Evolutionary conservation across 1,284 basidiomycete genomes (phyloP).

Genomic region (Apiotrichum sp.): DNA sequence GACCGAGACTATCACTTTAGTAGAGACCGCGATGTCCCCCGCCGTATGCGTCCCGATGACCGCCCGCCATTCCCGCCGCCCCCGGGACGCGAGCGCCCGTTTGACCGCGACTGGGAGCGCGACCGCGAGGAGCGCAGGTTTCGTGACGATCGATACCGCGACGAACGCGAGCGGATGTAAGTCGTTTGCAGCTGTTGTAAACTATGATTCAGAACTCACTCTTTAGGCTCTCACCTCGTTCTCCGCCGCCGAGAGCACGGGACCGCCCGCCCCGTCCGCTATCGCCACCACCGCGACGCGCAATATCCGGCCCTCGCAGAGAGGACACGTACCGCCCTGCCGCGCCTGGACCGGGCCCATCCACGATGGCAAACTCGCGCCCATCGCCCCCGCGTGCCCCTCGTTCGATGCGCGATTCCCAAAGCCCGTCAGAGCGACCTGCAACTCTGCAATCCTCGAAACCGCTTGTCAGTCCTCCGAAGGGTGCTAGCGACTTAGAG

Average conservation of each 20-base stretch:
- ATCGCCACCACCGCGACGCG: constrained; percentile 5
- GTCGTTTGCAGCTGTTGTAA: neutral
- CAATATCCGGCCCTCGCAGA: neutral
- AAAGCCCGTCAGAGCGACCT: constrained; percentile 21
- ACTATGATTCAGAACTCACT: neutral
- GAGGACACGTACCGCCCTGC: constrained; percentile 4
- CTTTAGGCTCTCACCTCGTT: constrained; percentile 3
- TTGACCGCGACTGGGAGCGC: constrained; percentile 13
- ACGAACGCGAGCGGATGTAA: constrained; percentile 2
- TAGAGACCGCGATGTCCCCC: neutral
- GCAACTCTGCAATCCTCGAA: neutral
- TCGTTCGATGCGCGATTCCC: constrained; percentile 25
- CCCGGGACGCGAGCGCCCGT: neutral
- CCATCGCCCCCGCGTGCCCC: constrained; percentile 21
- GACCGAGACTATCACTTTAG: constrained; percentile 3
- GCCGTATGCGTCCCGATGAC: neutral
- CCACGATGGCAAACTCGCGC: constrained; percentile 10
- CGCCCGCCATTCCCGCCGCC: constrained; percentile 1
- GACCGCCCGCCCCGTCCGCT: constrained; percentile 2
- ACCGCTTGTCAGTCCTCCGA: neutral
- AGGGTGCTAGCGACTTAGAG: constrained; percentile 29
- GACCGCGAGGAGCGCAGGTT: constrained; percentile 12
- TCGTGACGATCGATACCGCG: constrained; percentile 10
- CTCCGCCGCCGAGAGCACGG: constrained; percentile 2
- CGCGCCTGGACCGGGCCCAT: constrained; percentile 12